phyloP scores from a whole-genome alignment of 768 basidiomycete species.

The Russula sp. region DNA sequence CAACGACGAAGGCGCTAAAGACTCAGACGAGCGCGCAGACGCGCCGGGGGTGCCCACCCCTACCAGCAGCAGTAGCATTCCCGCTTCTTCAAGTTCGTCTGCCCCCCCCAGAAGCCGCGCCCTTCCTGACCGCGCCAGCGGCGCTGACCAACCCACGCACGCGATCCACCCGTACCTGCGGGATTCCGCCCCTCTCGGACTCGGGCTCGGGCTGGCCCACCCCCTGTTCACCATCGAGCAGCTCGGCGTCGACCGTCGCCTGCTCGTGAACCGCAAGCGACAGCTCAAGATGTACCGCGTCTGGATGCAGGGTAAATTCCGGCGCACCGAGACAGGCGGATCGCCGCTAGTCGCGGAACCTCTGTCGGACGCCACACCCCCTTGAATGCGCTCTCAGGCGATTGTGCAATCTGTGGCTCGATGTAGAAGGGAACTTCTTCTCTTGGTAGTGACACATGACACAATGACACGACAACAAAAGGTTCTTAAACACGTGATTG shows the following conservation, averaged over 20 bases:
- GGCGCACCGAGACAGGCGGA: conserved; percentile 21
- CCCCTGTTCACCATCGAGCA: conserved; percentile 77
- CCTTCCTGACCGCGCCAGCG: too few relatives aligned
- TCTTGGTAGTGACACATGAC: neutral
- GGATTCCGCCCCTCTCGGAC: too few relatives aligned
- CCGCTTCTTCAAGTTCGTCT: too few relatives aligned
- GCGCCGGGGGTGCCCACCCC: too few relatives aligned
- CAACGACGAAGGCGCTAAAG: neutral
- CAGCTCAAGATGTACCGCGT: conserved; percentile 97
- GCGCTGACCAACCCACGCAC: neutral
- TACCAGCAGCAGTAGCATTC: too few relatives aligned
- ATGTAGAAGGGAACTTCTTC: neutral
- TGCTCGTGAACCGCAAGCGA: conserved; percentile 90
- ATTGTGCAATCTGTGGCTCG: neutral
- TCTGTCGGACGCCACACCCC: neutral
- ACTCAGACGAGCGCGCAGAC: neutral
- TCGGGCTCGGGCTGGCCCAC: conserved; percentile 35
- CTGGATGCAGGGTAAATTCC: conserved; percentile 88
- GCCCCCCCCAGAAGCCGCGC: too few relatives aligned
- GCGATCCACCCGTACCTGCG: conserved; percentile 27
- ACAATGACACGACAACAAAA: neutral
- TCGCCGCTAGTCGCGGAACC: neutral
- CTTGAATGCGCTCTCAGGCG: neutral
- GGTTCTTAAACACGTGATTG: neutral
- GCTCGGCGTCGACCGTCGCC: conserved; percentile 81